Base-by-base conservation (phyloP, 1,139 yeast species). In the Suhomyces terraborum region DNA sequence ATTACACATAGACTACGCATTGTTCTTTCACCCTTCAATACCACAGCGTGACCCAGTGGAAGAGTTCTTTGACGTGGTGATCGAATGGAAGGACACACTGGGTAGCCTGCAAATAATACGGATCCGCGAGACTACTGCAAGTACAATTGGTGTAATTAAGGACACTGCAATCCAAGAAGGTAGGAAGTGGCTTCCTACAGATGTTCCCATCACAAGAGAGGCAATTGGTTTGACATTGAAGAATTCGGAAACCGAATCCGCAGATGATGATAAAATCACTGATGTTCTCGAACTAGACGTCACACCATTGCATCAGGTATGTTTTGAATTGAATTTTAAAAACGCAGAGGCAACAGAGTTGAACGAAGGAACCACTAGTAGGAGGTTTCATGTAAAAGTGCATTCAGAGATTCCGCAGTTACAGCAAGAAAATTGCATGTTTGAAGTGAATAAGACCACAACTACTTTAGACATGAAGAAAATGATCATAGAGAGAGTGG, bases 221-320 rank as follows among this genome's bases (percentile, higher is more conserved):
- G n/a, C 14, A 12, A 19, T 30, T 8, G 13, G 22, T n/a, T 30
- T 30, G 32, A 30, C n/a, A 8, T 19, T 30, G 13, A 20, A 30
- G 10, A 6, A 30, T 12, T 38, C 46, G 2, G 51, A 50, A 10
- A 21, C 36, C 2, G 33, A 49, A 7, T 21, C 32, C 4, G 53
- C 56, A 33, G 52, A 58, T 19, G 35, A 44, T 4, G 12, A 35
- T 19, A 45, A 41, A 0, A 38, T 64, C 7, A 37, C 52, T 4
- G 56, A 57, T 9, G 45, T 60, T 0, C 38, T 67, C 9, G 40
- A 44, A 14, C 46, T 68, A 10, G 73, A 67, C 44, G 69, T 67
- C 1, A 42, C 59, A 1, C 74, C 73, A 2, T 43, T 52, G 16
- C 36, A 33, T 7, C 41, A 40, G 2, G 55, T 62, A 1, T 30